Evolutionary conservation across 2,329 filamentous ascomycete species (phyloP).

Genomic region (Elsinoe arachidis): DNA sequence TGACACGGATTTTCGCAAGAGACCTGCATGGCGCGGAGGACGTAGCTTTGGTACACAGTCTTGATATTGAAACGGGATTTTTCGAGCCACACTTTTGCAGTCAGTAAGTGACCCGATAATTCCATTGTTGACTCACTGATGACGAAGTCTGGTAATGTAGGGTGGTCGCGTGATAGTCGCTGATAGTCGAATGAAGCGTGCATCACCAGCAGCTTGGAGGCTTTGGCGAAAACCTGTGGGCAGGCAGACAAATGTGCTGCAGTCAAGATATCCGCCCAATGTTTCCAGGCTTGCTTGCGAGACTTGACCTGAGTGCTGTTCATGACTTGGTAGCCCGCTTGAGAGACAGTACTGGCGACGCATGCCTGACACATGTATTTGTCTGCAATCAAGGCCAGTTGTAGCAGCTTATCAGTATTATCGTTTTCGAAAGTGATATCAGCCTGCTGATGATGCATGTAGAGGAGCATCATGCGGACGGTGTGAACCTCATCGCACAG

Average conservation of each 20-base stretch:
- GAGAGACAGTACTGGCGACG: neutral
- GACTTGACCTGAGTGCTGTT: too few species aligned
- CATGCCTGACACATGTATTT: neutral
- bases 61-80: too few species aligned
- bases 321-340: too few species aligned
- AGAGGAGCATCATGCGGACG: neutral
- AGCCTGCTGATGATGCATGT: neutral
- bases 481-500: neutral
- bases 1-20: too few species aligned
- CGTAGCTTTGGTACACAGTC: too few species aligned
- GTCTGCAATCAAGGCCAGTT: neutral
- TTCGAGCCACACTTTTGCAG: too few species aligned
- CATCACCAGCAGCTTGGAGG: too few species aligned
- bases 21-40: too few species aligned
- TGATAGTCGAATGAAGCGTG: neutral
- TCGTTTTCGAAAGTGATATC: neutral
- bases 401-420: neutral
- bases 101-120: neutral
- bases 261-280: too few species aligned
- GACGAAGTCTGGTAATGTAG: neutral
- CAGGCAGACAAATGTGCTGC: too few species aligned
- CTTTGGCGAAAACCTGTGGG: too few species aligned
- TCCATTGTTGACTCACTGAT: neutral
- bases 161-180: neutral
- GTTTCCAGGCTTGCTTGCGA: too few species aligned